Conservation (phyloP, 176 grass and related monocot species). For the Oryza nivara region DNA sequence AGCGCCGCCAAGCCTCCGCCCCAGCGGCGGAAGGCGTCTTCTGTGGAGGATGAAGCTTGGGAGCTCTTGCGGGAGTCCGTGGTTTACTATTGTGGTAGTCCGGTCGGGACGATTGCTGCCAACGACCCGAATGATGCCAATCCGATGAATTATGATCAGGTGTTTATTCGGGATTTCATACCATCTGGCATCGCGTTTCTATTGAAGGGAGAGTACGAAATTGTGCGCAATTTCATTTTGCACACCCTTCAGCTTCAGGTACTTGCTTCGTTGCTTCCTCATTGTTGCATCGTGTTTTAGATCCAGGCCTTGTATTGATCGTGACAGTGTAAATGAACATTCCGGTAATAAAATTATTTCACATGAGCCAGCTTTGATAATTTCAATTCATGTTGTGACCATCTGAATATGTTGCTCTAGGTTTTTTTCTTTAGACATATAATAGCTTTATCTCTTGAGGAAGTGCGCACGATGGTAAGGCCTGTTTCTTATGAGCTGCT, state of each 20-base stretch:
- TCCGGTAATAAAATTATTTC: not conserved
- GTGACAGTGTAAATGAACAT: not conserved
- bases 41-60: slow-evolving; percentile 82
- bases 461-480: not conserved
- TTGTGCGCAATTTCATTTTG: slow-evolving; percentile 86
- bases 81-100: slow-evolving; percentile 83
- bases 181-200: slow-evolving; percentile 88
- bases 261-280: not conserved
- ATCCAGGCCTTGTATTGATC: not conserved
- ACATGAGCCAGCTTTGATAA: not conserved
- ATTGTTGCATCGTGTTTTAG: not conserved
- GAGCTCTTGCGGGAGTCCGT: slow-evolving; percentile 66
- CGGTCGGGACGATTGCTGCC: slow-evolving; percentile 88
- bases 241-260: slow-evolving; percentile 97
- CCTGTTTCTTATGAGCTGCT: not conserved
- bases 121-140: slow-evolving; percentile 81
- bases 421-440: not conserved
- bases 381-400: not conserved
- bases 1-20: slow-evolving; percentile 23
- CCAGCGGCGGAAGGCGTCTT: slow-evolving; percentile 42
- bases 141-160: slow-evolving; percentile 81
- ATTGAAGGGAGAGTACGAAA: slow-evolving; percentile 88
- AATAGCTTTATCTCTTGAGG: not conserved
- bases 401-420: not conserved
- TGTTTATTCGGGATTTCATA: slow-evolving; percentile 92